Evolutionary conservation across 306 rosid genomes (phyloP).

Genomic region (Pterocarpus santalinus): DNA sequence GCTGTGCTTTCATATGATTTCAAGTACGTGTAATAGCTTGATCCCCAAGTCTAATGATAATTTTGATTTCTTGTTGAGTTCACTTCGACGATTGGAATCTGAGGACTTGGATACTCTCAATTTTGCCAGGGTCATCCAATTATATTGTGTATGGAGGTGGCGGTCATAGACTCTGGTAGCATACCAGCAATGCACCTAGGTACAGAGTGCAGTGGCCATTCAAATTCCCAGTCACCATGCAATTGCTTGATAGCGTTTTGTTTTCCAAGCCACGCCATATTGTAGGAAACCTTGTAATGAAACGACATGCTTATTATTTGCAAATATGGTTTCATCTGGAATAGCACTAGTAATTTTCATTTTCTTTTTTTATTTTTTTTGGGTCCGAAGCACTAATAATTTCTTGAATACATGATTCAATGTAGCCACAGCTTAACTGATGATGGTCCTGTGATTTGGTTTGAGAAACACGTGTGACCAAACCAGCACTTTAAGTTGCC

Average conservation of each 20-base stretch:
- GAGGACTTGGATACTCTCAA: neutral
- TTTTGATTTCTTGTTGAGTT: constrained; percentile 1
- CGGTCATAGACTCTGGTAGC: neutral
- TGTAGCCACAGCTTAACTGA: neutral
- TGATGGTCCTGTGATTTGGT: neutral
- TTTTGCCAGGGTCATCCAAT: neutral
- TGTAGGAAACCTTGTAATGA: neutral
- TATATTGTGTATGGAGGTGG: neutral
- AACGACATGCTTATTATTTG: neutral
- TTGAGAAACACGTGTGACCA: neutral
- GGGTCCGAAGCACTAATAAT: neutral
- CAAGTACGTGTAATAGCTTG: neutral
- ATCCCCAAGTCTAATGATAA: neutral
- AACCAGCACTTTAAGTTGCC: neutral
- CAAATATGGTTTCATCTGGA: neutral
- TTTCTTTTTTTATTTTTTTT: too few species aligned
- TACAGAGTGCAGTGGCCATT: neutral
- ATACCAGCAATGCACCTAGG: neutral
- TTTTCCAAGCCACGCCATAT: neutral
- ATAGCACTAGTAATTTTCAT: neutral
- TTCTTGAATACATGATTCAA: neutral
- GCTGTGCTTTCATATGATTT: neutral
- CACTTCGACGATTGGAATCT: neutral
- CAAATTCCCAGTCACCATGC: neutral
- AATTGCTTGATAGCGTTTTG: neutral